Conservation (phyloP, 2,329 filamentous ascomycete species). For the Parastagonospora nodorum region DNA sequence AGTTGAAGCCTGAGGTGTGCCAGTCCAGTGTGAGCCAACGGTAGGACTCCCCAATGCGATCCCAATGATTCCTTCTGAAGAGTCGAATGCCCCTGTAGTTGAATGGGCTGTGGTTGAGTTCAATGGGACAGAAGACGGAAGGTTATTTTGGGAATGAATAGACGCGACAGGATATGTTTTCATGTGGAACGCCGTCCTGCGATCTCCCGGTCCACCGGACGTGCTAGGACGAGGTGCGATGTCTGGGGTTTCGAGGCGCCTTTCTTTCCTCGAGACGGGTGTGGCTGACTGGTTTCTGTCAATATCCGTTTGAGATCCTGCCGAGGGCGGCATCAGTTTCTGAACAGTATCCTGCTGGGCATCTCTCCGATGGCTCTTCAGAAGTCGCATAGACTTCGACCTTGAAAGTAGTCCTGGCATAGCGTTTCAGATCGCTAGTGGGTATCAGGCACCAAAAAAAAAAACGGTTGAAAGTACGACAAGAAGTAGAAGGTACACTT, state of each 20-base stretch:
- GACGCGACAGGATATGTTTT: conserved; percentile 37
- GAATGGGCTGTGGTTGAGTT: conserved; percentile 39
- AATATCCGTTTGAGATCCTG: conserved; percentile 28
- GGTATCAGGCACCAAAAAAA: conserved; percentile 35
- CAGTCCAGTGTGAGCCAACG: conserved; percentile 35
- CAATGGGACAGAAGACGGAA: conserved; percentile 33
- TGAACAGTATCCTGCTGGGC: conserved; percentile 31
- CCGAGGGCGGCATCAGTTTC: conserved; percentile 29
- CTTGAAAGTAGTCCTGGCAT: conserved; percentile 46
- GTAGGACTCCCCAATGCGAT: conserved; percentile 48
- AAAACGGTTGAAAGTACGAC: conserved; percentile 27
- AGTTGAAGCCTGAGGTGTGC: conserved; percentile 23
- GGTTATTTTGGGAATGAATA: conserved; percentile 28
- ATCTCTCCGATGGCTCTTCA: conserved; percentile 40
- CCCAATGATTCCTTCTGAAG: conserved; percentile 40
- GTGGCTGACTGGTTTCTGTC: conserved; percentile 41
- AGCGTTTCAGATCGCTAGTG: conserved; percentile 44
- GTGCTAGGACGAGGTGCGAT: conserved; percentile 42
- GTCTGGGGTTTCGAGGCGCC: conserved; percentile 35
- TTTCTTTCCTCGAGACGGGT: conserved; percentile 30
- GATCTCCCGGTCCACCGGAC: conserved; percentile 40
- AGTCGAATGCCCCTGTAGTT: conserved; percentile 34
- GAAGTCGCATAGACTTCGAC: conserved; percentile 45
- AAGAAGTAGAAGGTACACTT: conserved; percentile 19
- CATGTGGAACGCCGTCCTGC: conserved; percentile 42